phyloP scores from a whole-genome alignment of 1,139 yeast species.

The Candida pseudoviswanathii region DNA sequence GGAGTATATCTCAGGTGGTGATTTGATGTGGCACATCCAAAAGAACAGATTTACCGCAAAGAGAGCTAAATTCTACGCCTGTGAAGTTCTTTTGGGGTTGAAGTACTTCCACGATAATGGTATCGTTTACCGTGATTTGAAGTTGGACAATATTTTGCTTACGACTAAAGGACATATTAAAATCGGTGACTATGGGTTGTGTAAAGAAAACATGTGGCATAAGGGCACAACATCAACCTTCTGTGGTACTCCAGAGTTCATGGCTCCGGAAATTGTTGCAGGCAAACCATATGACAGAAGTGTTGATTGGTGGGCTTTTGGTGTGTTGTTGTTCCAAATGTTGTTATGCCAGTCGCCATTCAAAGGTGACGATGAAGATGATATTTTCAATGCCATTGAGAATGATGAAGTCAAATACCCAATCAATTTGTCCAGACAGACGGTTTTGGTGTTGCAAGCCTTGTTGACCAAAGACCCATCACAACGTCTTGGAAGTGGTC shows the following conservation, averaged over 20 bases:
- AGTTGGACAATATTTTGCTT: conserved; percentile 87
- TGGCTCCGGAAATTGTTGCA: conserved; percentile 97
- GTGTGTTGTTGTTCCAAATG: conserved; percentile 95
- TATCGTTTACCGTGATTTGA: conserved; percentile 93
- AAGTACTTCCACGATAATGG: conserved; percentile 95
- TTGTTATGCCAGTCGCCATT: conserved; percentile 94
- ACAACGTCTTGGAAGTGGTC: conserved; percentile 82
- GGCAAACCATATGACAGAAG: conserved; percentile 92
- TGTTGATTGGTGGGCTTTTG: conserved; percentile 99
- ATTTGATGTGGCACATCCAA: conserved; percentile 98
- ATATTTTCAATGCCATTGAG: conserved; percentile 94
- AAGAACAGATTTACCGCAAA: conserved; percentile 85
- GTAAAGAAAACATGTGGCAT: conserved; percentile 94
- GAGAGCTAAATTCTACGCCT: conserved; percentile 95
- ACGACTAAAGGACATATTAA: conserved; percentile 94
- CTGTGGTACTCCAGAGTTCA: conserved; percentile 98
- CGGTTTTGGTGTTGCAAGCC: conserved; percentile 91
- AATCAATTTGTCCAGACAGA: conserved; percentile 95
- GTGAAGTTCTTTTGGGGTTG: conserved; percentile 88
- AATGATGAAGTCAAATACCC: conserved; percentile 98
- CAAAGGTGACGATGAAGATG: conserved; percentile 98
- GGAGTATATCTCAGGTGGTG: conserved; percentile 98
- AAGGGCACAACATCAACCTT: conserved; percentile 92
- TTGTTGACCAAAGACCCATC: conserved; percentile 86
- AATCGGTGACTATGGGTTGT: conserved; percentile 94